phyloP scores from a whole-genome alignment of 2,329 filamentous ascomycete genomes.

The Paecilomyces sp. region DNA sequence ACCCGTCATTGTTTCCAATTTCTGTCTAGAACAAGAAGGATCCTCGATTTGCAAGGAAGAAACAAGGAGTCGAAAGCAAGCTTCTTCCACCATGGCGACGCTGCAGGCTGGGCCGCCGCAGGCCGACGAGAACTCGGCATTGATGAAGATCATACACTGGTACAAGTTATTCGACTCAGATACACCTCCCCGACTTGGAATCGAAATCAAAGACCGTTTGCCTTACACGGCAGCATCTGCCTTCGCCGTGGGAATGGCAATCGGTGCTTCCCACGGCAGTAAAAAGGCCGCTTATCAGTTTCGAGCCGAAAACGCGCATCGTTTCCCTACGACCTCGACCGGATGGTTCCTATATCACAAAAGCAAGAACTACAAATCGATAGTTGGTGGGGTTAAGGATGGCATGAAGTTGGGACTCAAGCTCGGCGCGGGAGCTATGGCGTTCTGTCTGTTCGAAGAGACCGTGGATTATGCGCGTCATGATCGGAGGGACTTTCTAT shows the following conservation, averaged over 20 bases:
- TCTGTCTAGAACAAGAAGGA: background rate
- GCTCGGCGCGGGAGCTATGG: slow-evolving; percentile 63
- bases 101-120: slow-evolving; percentile 7
- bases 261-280: slow-evolving; percentile 67
- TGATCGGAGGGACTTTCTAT: slow-evolving; percentile 64
- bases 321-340: slow-evolving; percentile 70
- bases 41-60: background rate
- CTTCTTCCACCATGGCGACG: background rate
- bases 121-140: slow-evolving; percentile 10
- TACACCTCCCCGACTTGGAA: slow-evolving; percentile 45
- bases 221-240: slow-evolving; percentile 57
- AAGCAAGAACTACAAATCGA: slow-evolving; percentile 86
- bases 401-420: slow-evolving; percentile 67
- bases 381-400: slow-evolving; percentile 69
- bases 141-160: slow-evolving; percentile 26
- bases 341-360: slow-evolving; percentile 99
- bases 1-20: background rate
- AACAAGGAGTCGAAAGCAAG: background rate
- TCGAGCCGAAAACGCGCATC: slow-evolving; percentile 92
- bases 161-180: slow-evolving; percentile 31
- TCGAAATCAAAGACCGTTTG: slow-evolving; percentile 59
- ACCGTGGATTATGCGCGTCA: slow-evolving; percentile 63
- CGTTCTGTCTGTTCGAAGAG: slow-evolving; percentile 78
- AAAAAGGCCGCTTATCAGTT: slow-evolving; percentile 73
- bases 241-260: slow-evolving; percentile 59